Base-by-base conservation (phyloP, 2,329 filamentous ascomycete species). In the Huntiella savannae region DNA sequence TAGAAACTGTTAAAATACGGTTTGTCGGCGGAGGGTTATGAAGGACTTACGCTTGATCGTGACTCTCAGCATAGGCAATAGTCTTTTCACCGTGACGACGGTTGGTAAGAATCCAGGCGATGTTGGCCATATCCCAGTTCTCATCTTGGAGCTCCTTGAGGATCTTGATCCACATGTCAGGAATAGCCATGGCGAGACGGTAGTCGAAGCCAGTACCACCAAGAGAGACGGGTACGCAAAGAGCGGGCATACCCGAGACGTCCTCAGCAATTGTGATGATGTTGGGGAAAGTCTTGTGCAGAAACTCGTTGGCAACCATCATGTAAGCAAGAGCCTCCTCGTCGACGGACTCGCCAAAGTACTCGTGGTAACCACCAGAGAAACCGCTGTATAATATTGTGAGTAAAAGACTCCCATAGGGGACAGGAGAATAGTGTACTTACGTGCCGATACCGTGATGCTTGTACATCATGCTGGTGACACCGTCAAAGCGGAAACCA, bases 111-210 rank as follows among this genome's bases (percentile, higher is more conserved):
- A 86, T 95, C 64, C 80, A 87, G 59, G 77, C 78, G 45, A 98
- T 81, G 54, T 73, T 79, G 48, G 74, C 77, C 62, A 98, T 81
- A 56, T 96, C 82, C 91, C 91, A 98, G 7, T 93, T 74, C 52
- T 85, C 73, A 56, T 98, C 91, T 57, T 81, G 72, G 60, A 85
- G 77, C 64, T 98, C 91, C 62, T 98, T 98, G 51, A 96, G 63
- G 58, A 92, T 84, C 66, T 98, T 98, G 70, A 98, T 98, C 77
- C 92, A 98, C 76, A 98, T 83, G 61, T 98, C 91, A 3, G 91
- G 91, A 52, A 98, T 78, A 4, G 91, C 91, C 91, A 98, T 98
- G 47, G 87, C 87, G 32, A 98, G 75, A 54, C 91, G 77, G 62
- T 98, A 98, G 63, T 98, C 91, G 59, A 98, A 98, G 19, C 91